phyloP scores from a whole-genome alignment of 2,329 filamentous ascomycete species.

The Colletotrichum sp. region DNA sequence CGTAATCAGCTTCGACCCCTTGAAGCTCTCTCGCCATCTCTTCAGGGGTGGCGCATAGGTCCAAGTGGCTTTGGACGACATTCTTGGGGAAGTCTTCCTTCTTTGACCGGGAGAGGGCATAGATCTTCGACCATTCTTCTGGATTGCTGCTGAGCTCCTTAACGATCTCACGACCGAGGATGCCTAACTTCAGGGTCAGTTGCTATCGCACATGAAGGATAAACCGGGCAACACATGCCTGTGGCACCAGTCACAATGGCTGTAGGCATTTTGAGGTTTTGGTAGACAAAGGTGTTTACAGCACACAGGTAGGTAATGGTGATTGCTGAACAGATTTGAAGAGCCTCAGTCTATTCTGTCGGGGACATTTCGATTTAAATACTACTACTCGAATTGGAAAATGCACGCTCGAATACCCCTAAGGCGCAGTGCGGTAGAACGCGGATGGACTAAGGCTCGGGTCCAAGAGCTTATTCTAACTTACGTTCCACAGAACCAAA shows the following conservation, averaged over 20 bases:
- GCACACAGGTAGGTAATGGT: background rate
- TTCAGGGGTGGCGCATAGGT: conserved; percentile 16
- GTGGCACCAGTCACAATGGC: background rate
- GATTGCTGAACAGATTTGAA: background rate
- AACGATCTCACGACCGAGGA: conserved; percentile 29
- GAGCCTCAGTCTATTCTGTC: background rate
- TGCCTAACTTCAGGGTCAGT: conserved; percentile 7
- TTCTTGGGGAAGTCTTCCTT: conserved; percentile 22
- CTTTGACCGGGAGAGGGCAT: conserved; percentile 29
- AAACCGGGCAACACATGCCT: background rate
- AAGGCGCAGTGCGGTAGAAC: background rate
- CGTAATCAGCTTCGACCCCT: conserved; percentile 25
- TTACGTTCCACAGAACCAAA: background rate
- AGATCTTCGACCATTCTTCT: conserved; percentile 25
- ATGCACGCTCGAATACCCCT: background rate
- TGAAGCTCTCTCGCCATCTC: conserved; percentile 28
- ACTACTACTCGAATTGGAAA: background rate
- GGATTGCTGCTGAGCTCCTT: conserved; percentile 20
- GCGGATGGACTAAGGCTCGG: background rate
- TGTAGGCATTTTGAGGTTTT: background rate
- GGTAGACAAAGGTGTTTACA: background rate
- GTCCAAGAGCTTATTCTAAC: background rate
- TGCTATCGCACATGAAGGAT: background rate
- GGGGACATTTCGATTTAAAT: background rate
- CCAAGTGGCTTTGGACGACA: conserved; percentile 25